Evolutionary conservation across 2,329 filamentous ascomycete genomes (phyloP).

Genomic region (Talaromyces islandicus): DNA sequence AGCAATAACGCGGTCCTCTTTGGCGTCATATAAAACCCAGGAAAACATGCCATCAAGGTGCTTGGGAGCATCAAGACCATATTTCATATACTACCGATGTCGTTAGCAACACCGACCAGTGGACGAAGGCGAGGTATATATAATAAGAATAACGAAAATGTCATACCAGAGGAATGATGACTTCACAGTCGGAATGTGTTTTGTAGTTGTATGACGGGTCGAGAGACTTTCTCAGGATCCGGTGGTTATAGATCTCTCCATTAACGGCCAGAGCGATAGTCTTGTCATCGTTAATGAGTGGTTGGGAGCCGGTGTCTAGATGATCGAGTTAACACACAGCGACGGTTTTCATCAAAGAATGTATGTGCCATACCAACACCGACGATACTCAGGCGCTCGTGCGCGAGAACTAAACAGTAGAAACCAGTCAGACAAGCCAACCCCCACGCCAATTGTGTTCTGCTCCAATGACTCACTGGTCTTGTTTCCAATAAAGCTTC

Average conservation of each 20-base stretch:
- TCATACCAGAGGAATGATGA: conserved; percentile 90
- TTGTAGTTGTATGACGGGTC: conserved; percentile 90
- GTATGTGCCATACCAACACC: conserved; percentile 68
- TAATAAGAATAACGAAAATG: conserved; percentile 8
- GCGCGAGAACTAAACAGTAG: conserved; percentile 67
- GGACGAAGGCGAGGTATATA: neutral
- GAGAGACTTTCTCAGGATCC: conserved; percentile 80
- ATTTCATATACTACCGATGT: conserved; percentile 69
- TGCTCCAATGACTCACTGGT: conserved; percentile 58
- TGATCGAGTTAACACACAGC: neutral
- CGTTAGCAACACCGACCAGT: neutral
- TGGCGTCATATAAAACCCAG: conserved; percentile 96
- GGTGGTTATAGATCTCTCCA: conserved; percentile 99
- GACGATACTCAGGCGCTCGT: conserved; percentile 96
- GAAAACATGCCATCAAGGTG: conserved; percentile 99
- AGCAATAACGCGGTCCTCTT: conserved; percentile 82
- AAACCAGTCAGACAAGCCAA: conserved; percentile 15
- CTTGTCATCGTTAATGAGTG: conserved; percentile 84
- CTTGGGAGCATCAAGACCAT: conserved; percentile 87
- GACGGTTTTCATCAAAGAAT: neutral
- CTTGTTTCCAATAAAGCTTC: conserved; percentile 81
- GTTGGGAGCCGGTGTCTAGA: conserved; percentile 88
- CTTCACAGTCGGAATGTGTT: conserved; percentile 97
- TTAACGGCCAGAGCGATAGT: conserved; percentile 92
- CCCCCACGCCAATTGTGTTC: conserved; percentile 26